Evolutionary conservation across 139 green algal species (phyloP).

Genomic region (Picochlorum sp.): DNA sequence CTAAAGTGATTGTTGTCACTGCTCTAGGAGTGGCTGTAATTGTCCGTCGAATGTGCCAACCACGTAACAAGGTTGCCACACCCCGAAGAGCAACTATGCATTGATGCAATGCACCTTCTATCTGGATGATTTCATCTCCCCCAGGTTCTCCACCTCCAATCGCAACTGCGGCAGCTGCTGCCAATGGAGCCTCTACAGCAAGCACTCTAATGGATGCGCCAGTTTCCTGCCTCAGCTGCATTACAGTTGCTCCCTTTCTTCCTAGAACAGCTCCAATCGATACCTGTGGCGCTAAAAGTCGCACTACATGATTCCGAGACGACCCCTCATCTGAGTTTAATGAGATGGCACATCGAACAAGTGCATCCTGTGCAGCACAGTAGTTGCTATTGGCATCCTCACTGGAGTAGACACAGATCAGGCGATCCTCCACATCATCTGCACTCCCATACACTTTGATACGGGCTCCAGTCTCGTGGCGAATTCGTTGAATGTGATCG

Average conservation of each 20-base stretch:
- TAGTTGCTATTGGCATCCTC: slow-evolving; percentile 25
- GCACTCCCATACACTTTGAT: slow-evolving; percentile 22
- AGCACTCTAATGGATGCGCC: slow-evolving; percentile 25
- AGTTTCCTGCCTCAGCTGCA: slow-evolving; percentile 27
- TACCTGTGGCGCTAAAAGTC: slow-evolving; percentile 17
- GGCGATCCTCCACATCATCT: slow-evolving; percentile 22
- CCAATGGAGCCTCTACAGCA: slow-evolving; percentile 3
- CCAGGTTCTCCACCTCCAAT: not conserved
- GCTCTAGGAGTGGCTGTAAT: not conserved
- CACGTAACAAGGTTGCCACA: slow-evolving; percentile 28
- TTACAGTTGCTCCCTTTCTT: slow-evolving; percentile 25
- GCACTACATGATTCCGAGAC: slow-evolving; percentile 9
- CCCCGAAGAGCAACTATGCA: slow-evolving; percentile 22
- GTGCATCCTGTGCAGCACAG: slow-evolving; percentile 35
- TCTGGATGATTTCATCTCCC: slow-evolving; percentile 25
- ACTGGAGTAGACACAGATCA: slow-evolving; percentile 25
- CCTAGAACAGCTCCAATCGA: slow-evolving; percentile 27
- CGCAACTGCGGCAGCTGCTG: not conserved
- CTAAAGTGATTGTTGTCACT: not conserved
- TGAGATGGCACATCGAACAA: slow-evolving; percentile 26
- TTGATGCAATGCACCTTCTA: slow-evolving; percentile 26
- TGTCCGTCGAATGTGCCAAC: slow-evolving; percentile 24
- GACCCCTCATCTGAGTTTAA: slow-evolving; percentile 13
- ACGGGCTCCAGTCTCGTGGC: slow-evolving; percentile 23
- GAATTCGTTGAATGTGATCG: slow-evolving; percentile 23